Evolutionary conservation across 2,329 filamentous ascomycete genomes (phyloP), one percentile per base, ranked within the genome.

Genomic region (Monosporascus sp.): DNA sequence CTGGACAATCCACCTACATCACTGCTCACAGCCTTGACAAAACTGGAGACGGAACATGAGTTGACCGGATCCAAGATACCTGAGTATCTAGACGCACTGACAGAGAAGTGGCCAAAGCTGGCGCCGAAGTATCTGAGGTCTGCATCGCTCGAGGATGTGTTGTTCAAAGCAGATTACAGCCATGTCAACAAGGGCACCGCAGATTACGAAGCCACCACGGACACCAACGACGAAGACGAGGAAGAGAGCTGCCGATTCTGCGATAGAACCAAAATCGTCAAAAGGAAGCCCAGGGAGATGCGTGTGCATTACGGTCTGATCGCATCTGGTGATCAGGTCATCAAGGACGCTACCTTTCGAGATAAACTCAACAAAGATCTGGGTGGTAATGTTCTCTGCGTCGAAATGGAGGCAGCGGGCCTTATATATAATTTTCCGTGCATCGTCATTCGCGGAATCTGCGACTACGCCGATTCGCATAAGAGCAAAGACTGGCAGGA

Each of bases 401-500:
- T 64, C 27, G 60, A 63, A 27, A 63, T 56, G 50, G 57, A 57
- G 34, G 56, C 54, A 14, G 58, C 59, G 1, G 59, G 58, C 52
- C 37, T 63, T 4, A 60, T 64, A 57, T 47, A 61, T 27, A 53
- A 51, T n/a, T 64, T 66, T 11, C 61, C 60, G 11, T 66, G 61
- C 41, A 34, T 67, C 1, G 59, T 63, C 2, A 61, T 67, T 16
- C 57, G 62, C 20, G 64, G 64, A 2, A 64, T 66, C 24, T 63
- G 60, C 44, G 57, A 64, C 19, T 66, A 65, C 44, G 56, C 63
- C 1, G 63, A 67, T 48, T 61, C 59, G 1, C 59, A 66, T 26
- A 65, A 63, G 27, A 66, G 65, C 40, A 56, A 64, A 16, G 36
- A 11, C 3, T 66, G 62, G 64, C 57, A 64, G 36, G 36, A 56